Percentiles rank a stretch among this genome's conserved stretches.
Evolutionary conservation across 257 asterid genomes (phyloP).

Genomic region (Solanum chmielewskii): DNA sequence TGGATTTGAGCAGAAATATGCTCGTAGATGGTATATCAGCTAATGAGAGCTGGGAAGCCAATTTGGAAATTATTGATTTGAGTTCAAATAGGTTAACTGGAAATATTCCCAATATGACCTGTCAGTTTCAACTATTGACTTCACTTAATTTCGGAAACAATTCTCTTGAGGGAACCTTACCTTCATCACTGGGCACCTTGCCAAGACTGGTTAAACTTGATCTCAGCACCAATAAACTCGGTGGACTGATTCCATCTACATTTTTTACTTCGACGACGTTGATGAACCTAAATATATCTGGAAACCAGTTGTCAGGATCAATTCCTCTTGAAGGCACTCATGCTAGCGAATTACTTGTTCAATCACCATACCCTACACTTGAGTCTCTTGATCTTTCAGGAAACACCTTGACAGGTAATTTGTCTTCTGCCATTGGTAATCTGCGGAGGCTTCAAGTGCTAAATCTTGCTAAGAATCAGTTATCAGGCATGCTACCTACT

Average conservation of each 20-base stretch:
- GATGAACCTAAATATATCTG: slow-evolving; percentile 56
- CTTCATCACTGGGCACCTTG: slow-evolving; percentile 28
- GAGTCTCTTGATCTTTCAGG: slow-evolving; percentile 76
- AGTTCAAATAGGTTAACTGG: slow-evolving; percentile 72
- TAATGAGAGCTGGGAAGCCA: slow-evolving; percentile 42
- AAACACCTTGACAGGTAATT: slow-evolving; percentile 50
- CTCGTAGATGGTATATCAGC: slow-evolving; percentile 43
- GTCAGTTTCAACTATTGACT: slow-evolving; percentile 41
- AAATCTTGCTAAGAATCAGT: slow-evolving; percentile 56
- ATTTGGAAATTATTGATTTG: slow-evolving; percentile 56
- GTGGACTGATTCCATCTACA: slow-evolving; percentile 54
- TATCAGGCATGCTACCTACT: slow-evolving; percentile 56
- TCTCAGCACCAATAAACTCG: slow-evolving; percentile 61
- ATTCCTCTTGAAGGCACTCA: slow-evolving; percentile 58
- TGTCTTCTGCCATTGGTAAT: slow-evolving; percentile 60
- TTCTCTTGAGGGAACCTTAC: slow-evolving; percentile 52
- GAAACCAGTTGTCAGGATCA: slow-evolving; percentile 57
- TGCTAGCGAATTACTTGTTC: slow-evolving; percentile 46
- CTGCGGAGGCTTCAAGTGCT: slow-evolving; percentile 56
- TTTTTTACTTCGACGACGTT: slow-evolving; percentile 48
- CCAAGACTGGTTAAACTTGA: slow-evolving; percentile 43
- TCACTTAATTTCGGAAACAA: slow-evolving; percentile 48
- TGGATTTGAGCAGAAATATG: slow-evolving; percentile 66
- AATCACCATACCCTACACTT: slow-evolving; percentile 47
- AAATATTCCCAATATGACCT: slow-evolving; percentile 45